Base-by-base conservation (phyloP, 208 protist genomes). In the Leishmania turanica region DNA sequence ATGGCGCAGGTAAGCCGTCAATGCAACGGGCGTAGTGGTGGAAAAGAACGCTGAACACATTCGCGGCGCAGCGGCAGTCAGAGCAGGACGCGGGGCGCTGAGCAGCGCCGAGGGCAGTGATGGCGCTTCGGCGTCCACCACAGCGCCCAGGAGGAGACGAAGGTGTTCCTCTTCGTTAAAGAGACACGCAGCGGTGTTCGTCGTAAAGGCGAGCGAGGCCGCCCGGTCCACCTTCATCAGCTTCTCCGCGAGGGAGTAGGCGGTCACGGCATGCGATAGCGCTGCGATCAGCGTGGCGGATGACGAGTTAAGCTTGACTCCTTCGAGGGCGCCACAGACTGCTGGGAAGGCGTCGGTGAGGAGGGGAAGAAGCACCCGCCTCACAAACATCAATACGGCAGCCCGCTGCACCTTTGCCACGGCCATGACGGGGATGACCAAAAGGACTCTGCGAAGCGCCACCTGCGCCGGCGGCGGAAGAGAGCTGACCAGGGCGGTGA, bases 401-500 rank as follows among this genome's bases (percentile, higher is more conserved):
- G 56, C n/a, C 21, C 56, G 56, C 74, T 77, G 74, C 34, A 62
- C 62, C 42, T 72, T 78, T 51, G 75, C 40, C 2, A 64, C 31
- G 11, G 62, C 9, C n/a, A 75, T 27, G 69, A 72, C 68, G 11
- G 81, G 42, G 9, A 81, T 51, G 31, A 78, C 21, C 49, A 47
- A 51, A 7, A 85, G 77, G 19, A 79, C 60, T 31, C 31, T 65
- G 21, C 73, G 64, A 13, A 86, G 77, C 15, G 64, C 19, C 3
- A 56, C 13, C 56, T 86, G 82, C 2, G 78, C 82, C 3, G 64
- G 31, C 31, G 51, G 42, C 4, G 82, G 77, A 6, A 86, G 72
- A 45, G 77, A 78, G 72, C 80, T 64, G 51, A 77, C 73, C 42
- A 86, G 82, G n/a, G 78, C 77, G 0, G 82, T 54, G 31, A 82